Percentiles rank a stretch among this genome's conserved stretches.
phyloP scores from a whole-genome alignment of 805 yeast species.

The Candida berthetii region DNA sequence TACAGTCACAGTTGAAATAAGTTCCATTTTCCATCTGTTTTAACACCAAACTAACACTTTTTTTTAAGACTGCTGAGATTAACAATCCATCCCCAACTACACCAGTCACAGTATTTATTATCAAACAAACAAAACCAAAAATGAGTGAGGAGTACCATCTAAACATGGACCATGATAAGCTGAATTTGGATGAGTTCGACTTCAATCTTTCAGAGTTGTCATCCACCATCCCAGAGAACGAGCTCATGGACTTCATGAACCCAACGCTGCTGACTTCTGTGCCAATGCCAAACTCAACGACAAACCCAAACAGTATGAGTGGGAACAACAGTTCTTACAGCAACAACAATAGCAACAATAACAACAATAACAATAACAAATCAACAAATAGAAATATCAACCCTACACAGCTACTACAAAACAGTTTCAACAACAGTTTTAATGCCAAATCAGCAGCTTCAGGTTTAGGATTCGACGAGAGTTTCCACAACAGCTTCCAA shows the following conservation, averaged over 20 bases:
- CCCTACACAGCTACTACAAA: not conserved
- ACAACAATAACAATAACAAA: not conserved
- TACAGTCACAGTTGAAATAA: no score
- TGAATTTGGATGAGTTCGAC: conserved; percentile 18
- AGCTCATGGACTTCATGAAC: conserved; percentile 15
- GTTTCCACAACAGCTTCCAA: not conserved
- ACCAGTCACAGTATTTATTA: no score
- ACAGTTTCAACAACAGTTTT: not conserved
- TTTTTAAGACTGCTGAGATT: not conserved
- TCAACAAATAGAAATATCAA: not conserved
- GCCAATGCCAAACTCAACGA: conserved; percentile 4
- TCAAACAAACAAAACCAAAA: no score
- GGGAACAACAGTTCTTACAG: not conserved
- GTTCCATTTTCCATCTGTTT: no score
- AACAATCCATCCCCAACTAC: not conserved
- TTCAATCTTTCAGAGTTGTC: conserved; percentile 10
- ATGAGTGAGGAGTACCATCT: conserved; percentile 21
- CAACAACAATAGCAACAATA: not conserved
- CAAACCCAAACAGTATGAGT: not conserved
- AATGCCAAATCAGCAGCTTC: not conserved
- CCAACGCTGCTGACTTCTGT: conserved; percentile 1
- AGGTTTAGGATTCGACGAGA: not conserved
- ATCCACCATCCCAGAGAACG: conserved; percentile 22
- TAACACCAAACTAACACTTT: not conserved
- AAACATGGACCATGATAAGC: conserved; percentile 13